Base-by-base conservation (phyloP, 768 basidiomycete genomes). In the Trametes maxima region DNA sequence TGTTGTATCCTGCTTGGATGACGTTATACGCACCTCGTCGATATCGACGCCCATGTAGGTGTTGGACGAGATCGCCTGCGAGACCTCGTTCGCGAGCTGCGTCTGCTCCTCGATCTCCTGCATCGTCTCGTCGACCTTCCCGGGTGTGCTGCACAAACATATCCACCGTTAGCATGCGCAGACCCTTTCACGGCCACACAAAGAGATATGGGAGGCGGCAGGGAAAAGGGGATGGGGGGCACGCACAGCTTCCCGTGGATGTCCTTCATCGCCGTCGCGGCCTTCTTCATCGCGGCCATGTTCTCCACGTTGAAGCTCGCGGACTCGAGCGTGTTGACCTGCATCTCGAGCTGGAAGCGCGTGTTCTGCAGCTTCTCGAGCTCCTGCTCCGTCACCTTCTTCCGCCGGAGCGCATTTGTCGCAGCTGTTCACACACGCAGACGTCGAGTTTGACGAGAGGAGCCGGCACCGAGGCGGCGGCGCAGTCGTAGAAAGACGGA, bases 241-340 rank as follows among this genome's bases (percentile, higher is more conserved):
- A 87, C 94, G 72, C 64, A 97, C 95, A 97, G 81, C 70, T 87
- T 86, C 46, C 88, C 87, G 68, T 98, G 96, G 55, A 98, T 97
- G 49, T 85, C 82, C 75, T 89, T 89, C 74, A 98, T 84, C 25
- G 90, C 97, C 62, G 89, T 87, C 0, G 94, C 84, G 39, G 92
- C 96, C 75, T 91, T 90, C 89, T 95, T 97, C 92, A 99, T 97
- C 25, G 92, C 95, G 21, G 85, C 80, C 91, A 99, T 94, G 14
- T 95, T 98, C 82, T 98, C 95, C 70, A 91, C 89, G 74, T 99
- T 98, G 75, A 98, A 83, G 78, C 98, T 98, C 45, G 97, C 97
- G 16, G 92, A 93, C 75, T 98, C 97, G 46, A 98, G 84, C 19
- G 96, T 96, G 77, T 95, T 95, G 60, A 98, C 89, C 78, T 98